phyloP scores from a whole-genome alignment of 169 alveolate species.

The Plasmodium fragile region DNA sequence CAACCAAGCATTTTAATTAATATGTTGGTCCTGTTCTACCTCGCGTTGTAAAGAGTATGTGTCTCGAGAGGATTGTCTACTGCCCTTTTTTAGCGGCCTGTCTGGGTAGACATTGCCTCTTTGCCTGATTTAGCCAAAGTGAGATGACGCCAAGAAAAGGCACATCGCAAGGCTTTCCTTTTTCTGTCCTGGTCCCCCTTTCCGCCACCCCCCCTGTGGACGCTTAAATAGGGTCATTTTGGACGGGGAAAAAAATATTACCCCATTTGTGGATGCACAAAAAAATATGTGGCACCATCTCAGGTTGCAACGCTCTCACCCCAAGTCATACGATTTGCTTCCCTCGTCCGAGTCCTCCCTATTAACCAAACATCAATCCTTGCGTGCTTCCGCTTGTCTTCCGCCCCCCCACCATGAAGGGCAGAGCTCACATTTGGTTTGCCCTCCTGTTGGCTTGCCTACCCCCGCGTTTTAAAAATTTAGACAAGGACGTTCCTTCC shows the following conservation, averaged over 20 bases:
- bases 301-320: not conserved
- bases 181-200: not conserved
- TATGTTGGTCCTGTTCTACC: not conserved
- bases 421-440: not conserved
- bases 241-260: not conserved
- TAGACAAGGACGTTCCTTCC: not conserved
- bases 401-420: not conserved
- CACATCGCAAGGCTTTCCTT: not conserved
- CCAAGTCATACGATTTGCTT: not conserved
- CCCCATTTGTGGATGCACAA: not conserved
- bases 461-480: not conserved
- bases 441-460: not conserved
- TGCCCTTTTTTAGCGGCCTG: not conserved
- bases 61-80: not conserved
- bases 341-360: not conserved
- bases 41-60: not conserved
- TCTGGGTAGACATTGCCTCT: not conserved
- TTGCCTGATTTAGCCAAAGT: not conserved
- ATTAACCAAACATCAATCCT: not conserved
- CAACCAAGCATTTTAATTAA: constrained; percentile 1
- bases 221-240: not conserved
- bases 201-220: not conserved
- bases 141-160: not conserved
- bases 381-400: not conserved
- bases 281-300: not conserved